Base-by-base conservation (phyloP, 495 filamentous ascomycete species). In the Penicilliopsis zonata region DNA sequence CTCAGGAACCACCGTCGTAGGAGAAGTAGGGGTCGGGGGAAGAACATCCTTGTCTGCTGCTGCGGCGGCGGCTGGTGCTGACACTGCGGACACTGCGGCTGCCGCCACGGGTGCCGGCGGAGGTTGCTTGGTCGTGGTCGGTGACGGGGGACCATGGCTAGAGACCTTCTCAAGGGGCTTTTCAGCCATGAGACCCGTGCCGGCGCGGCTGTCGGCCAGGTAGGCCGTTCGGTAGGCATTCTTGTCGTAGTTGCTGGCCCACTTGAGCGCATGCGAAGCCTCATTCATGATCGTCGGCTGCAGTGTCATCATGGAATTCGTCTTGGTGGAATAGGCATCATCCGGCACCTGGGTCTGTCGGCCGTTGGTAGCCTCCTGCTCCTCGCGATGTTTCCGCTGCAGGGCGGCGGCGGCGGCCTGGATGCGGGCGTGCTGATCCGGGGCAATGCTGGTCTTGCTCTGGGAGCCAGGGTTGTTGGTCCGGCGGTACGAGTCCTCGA, bases 261-360 rank as follows among this genome's bases (percentile, higher is more conserved):
- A 98, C 52, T 94, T 88, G 77, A 98, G 80, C 8, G 90, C 90
- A 15, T 86, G 79, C 10, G 79, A 86, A 12, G 86, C 92, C 46
- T 90, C 90, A 34, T 67, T 88, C 46, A 93, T 57, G 31, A 96
- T 82, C 21, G 73, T 70, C 6, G 87, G 80, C 49, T 94, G 86
- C 24, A 95, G 68, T 9, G 87, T 94, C 44, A 96, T 70, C 14
- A 94, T 74, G 31, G 90, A 96, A 57, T 80, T 87, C 1, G 90
- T 96, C 66, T 86, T 92, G 29, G 70, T 69, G 8, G 72, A 72
- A 33, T 65, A 52, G 5, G 59, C 43, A 23, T 79, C 74, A 23
- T 69, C 53, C 22, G 37, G 39, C 23, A 34, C 5, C 21, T 43
- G 16, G 33, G 42, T 20, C 35, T 37, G 23, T 44, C 47, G 40